Percentiles rank a stretch among this genome's conserved stretches.
Evolutionary conservation across 2,329 filamentous ascomycete genomes (phyloP).

Genomic region (Fusarium papillatum): DNA sequence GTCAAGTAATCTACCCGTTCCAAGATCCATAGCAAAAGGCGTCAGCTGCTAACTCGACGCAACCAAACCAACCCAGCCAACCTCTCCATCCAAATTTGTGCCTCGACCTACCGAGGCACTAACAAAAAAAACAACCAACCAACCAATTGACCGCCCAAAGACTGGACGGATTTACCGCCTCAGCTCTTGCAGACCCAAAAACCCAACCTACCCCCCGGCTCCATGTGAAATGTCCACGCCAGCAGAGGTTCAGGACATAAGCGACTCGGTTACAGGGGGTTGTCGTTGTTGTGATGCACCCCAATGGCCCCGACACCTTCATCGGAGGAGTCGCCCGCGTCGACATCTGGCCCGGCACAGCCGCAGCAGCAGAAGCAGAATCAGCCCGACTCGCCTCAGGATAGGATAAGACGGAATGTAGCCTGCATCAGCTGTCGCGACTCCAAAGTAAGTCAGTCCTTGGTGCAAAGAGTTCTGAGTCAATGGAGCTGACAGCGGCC

Average conservation of each 20-base stretch:
- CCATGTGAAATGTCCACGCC: slow-evolving; percentile 10
- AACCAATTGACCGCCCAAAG: not conserved
- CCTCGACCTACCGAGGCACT: slow-evolving; percentile 8
- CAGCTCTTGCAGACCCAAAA: not conserved
- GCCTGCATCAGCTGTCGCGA: slow-evolving; percentile 56
- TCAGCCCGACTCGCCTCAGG: slow-evolving; percentile 32
- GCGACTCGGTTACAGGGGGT: slow-evolving; percentile 11
- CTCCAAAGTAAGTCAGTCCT: slow-evolving; percentile 52
- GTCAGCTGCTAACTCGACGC: slow-evolving; percentile 4
- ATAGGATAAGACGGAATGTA: slow-evolving; percentile 53
- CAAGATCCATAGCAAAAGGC: not conserved
- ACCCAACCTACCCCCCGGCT: not conserved
- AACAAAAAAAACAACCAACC: not conserved
- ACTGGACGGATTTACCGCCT: not conserved
- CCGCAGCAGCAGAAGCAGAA: slow-evolving; percentile 22
- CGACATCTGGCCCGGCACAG: slow-evolving; percentile 38
- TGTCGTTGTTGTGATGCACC: slow-evolving; percentile 36
- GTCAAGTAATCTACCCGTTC: slow-evolving; percentile 27
- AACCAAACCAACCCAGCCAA: slow-evolving; percentile 2
- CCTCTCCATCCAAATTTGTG: not conserved
- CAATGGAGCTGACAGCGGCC: slow-evolving; percentile 15
- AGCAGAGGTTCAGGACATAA: slow-evolving; percentile 4
- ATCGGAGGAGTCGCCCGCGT: slow-evolving; percentile 44
- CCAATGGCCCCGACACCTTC: slow-evolving; percentile 49
- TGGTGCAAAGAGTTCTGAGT: not conserved